Evolutionary conservation across 768 basidiomycete species (phyloP), one percentile per base, ranked within the genome.

Genomic region (Epithele typhae): DNA sequence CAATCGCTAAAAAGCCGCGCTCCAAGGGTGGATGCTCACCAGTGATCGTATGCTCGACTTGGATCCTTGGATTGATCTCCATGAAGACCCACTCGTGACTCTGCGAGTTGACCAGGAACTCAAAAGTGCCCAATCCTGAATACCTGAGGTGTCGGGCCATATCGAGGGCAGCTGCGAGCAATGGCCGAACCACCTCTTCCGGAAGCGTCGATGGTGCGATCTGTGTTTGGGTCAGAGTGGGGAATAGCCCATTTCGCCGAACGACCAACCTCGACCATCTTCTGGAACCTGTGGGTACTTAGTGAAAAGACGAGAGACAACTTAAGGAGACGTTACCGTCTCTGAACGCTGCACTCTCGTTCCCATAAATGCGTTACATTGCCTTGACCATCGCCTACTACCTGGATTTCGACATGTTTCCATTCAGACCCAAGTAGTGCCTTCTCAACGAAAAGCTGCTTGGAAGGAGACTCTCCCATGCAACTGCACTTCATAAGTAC

Each of bases 11-110:
- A n/a, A n/a, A n/a, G n/a, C n/a, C n/a, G n/a, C n/a, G n/a, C n/a
- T n/a, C n/a, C n/a, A n/a, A n/a, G n/a, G n/a, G n/a, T n/a, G n/a
- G n/a, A n/a, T n/a, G n/a, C n/a, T n/a, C 11, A 55, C 54, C 54
- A 5, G 65, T 66, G 43, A 67, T 59, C 14, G 64, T 62, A 40
- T 68, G 68, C 41, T 69, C 65, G 24, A 68, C 65, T 33, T 60
- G 60, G 3, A 64, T 43, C 2, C 63, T 46, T 5, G 57, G 46
- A 42, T 69, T 69, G 43, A 67, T 56, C 51, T 69, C 68, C 23
- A 68, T 55, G 51, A 69, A 69, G 56, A 59, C 61, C 59, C 64
- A 67, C 9, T 56, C 41, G 5, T 56, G 61, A 5, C 60, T 57
- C 4, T 30, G 22, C 10, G 59, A 43, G 41, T 52, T 34, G 36